Percentiles rank a stretch among this genome's conserved stretches.
Conservation (phyloP, 2,329 filamentous ascomycete species). For the Diplocarpon rosae region DNA sequence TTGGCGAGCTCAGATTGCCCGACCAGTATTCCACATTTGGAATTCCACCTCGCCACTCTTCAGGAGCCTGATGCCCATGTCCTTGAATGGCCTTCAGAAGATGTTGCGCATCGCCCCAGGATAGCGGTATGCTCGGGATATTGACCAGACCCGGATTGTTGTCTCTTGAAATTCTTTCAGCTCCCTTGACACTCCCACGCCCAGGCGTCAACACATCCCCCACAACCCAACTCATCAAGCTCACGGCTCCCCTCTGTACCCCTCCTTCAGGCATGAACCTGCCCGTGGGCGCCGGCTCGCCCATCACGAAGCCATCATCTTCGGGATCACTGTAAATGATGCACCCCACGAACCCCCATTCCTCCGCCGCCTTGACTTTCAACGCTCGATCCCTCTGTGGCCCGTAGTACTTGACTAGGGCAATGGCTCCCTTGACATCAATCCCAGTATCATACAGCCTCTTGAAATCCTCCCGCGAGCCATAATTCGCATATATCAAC, state of each 20-base stretch:
- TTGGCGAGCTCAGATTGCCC: constrained; percentile 62
- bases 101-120: constrained; percentile 79
- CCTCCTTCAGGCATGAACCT: constrained; percentile 71
- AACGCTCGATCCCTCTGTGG: constrained; percentile 60
- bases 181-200: constrained; percentile 58
- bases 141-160: constrained; percentile 63
- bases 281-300: constrained; percentile 63
- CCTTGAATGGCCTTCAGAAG: constrained; percentile 68
- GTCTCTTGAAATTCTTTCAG: constrained; percentile 55
- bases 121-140: constrained; percentile 82
- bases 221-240: constrained; percentile 68
- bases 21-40: constrained; percentile 80
- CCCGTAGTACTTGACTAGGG: constrained; percentile 71
- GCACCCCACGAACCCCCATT: constrained; percentile 76
- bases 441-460: constrained; percentile 59
- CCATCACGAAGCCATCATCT: constrained; percentile 70
- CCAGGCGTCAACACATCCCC: constrained; percentile 91
- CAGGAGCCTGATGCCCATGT: constrained; percentile 52
- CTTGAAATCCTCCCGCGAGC: constrained; percentile 73
- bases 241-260: constrained; percentile 73
- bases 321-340: constrained; percentile 87
- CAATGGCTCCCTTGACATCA: constrained; percentile 68
- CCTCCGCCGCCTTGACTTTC: constrained; percentile 83
- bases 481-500: constrained; percentile 87
- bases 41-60: constrained; percentile 67